Percentiles rank a stretch among this genome's conserved stretches.
Evolutionary conservation across 2,329 filamentous ascomycete genomes (phyloP).

Genomic region (Botryotinia narcissicola): DNA sequence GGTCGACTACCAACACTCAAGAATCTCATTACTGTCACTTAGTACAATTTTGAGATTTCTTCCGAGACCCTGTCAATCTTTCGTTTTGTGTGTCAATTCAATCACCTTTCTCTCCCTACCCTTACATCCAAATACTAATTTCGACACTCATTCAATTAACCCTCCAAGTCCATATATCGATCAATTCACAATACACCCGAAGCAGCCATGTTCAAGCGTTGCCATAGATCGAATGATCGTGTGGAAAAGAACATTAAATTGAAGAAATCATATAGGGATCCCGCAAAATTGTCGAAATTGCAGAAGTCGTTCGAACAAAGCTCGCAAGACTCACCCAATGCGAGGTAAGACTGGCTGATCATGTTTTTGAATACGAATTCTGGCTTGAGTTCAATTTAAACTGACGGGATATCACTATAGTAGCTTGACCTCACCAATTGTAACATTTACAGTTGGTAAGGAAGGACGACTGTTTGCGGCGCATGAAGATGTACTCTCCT

Average conservation of each 20-base stretch:
- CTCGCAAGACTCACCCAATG: constrained; percentile 49
- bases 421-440: constrained; percentile 62
- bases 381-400: neutral
- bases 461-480: constrained; percentile 91
- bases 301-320: constrained; percentile 72
- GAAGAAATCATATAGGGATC: constrained; percentile 75
- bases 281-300: constrained; percentile 78
- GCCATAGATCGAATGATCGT: constrained; percentile 79
- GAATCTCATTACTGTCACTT: constrained; percentile 40
- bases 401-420: constrained; percentile 29
- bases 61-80: constrained; percentile 41
- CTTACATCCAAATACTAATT: constrained; percentile 36
- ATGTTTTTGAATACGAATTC: constrained; percentile 12
- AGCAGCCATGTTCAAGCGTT: constrained; percentile 84
- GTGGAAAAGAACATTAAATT: constrained; percentile 85
- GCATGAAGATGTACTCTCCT: constrained; percentile 85
- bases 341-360: constrained; percentile 42
- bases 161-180: constrained; percentile 29
- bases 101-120: neutral
- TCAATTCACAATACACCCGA: constrained; percentile 27
- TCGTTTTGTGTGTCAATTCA: constrained; percentile 38
- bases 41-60: constrained; percentile 39
- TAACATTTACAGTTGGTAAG: constrained; percentile 79
- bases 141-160: constrained; percentile 38
- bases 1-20: constrained; percentile 38